Percentiles rank a stretch among this genome's conserved stretches.
Conservation (phyloP, 345 rosid genomes). For the Ceriops decandra region DNA sequence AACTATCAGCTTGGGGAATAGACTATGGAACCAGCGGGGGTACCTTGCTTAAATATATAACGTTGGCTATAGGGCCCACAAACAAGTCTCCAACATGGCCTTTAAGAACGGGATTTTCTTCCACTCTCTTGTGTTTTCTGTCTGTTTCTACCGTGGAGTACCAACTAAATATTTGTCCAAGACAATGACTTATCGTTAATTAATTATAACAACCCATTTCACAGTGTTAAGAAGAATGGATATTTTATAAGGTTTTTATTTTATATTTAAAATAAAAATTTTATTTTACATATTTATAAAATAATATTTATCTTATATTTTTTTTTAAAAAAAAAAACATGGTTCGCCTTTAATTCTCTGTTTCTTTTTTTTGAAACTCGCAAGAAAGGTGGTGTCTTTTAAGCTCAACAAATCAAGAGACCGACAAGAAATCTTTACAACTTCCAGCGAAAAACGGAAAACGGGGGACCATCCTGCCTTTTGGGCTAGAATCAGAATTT, state of each 20-base stretch:
- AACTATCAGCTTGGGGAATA: neutral
- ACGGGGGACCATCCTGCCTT: no score
- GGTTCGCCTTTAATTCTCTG: no score
- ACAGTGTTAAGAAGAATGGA: neutral
- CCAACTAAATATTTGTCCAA: neutral
- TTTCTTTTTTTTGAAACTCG: no score
- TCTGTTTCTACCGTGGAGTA: neutral
- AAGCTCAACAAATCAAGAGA: no score
- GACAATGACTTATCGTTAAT: constrained; percentile 9
- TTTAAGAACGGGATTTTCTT: constrained; percentile 4
- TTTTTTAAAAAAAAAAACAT: no score
- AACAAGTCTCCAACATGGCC: constrained; percentile 5
- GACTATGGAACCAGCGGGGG: neutral
- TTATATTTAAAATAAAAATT: no score
- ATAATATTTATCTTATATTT: no score
- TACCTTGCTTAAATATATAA: constrained; percentile 1
- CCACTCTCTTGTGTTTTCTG: constrained; percentile 21
- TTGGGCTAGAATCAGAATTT: neutral
- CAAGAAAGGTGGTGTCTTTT: no score
- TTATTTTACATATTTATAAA: no score
- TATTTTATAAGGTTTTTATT: no score
- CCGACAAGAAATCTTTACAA: no score
- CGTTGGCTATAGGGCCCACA: constrained; percentile 1
- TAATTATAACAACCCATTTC: neutral
- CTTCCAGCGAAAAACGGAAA: no score